Conservation (phyloP, 176 grass and related monocot species). For the Bolboschoenus planiculmis region DNA sequence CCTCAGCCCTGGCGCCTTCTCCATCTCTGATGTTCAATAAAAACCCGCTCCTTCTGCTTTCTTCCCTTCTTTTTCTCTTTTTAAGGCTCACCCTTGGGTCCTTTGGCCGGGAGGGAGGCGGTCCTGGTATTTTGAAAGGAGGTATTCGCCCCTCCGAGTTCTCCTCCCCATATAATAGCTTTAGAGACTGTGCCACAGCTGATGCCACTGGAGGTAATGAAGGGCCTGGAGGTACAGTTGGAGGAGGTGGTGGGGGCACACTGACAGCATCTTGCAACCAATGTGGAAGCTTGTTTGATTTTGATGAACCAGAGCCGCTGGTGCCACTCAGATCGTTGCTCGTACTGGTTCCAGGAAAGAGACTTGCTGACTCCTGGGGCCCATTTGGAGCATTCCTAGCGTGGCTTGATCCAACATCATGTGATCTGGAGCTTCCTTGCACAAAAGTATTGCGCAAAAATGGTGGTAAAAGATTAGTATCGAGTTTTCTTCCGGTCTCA, state of each 20-base stretch:
- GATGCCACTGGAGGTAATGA: constrained; percentile 56
- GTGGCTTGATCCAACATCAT: constrained; percentile 31
- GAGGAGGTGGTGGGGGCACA: constrained; percentile 24
- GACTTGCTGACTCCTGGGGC: constrained; percentile 40
- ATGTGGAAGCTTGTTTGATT: constrained; percentile 83
- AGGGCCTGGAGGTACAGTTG: constrained; percentile 37
- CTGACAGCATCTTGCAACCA: constrained; percentile 95
- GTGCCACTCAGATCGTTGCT: constrained; percentile 38
- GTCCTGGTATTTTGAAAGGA: constrained; percentile 60
- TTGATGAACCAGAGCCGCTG: constrained; percentile 43
- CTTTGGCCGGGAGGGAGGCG: constrained; percentile 49
- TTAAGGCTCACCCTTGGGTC: constrained; percentile 70
- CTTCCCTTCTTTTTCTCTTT: constrained; percentile 39
- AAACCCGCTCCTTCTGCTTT: neutral
- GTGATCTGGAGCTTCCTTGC: constrained; percentile 39
- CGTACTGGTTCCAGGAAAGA: constrained; percentile 35
- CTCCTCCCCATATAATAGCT: constrained; percentile 75
- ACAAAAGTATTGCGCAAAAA: constrained; percentile 45
- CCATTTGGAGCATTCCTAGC: constrained; percentile 42
- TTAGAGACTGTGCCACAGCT: constrained; percentile 74
- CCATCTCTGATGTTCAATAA: neutral
- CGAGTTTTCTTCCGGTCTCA: constrained; percentile 38
- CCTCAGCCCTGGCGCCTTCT: neutral
- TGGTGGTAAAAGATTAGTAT: constrained; percentile 39
- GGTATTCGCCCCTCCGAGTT: constrained; percentile 47